Evolutionary conservation across 108 stramenopile genomes (phyloP).

Genomic region (Stephanodiscus minutulus): DNA sequence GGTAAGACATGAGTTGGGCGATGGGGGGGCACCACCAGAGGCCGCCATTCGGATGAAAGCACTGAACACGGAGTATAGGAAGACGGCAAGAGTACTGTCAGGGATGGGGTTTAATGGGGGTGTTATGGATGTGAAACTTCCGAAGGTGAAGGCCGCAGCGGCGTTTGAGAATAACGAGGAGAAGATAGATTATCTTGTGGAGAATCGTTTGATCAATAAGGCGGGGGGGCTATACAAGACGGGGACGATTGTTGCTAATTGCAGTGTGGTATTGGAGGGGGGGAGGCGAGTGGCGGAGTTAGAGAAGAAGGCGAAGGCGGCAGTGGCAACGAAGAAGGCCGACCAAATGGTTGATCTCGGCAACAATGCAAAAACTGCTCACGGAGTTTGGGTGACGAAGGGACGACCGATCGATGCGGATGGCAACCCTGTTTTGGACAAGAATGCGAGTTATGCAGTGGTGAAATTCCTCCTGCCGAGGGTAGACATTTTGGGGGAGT

Average conservation of each 20-base stretch:
- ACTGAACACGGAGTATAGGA: no score
- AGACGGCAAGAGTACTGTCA: no score
- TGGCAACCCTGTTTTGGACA: neutral
- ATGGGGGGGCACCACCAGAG: no score
- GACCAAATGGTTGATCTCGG: no score
- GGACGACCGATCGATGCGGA: no score
- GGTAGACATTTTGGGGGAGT: neutral
- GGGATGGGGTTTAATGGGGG: neutral
- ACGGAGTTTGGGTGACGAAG: no score
- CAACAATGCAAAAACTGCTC: no score
- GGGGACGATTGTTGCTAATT: neutral
- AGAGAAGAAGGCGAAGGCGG: neutral
- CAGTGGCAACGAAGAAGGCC: no score
- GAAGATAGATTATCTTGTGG: neutral
- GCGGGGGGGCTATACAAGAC: neutral
- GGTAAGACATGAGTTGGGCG: constrained; percentile 8
- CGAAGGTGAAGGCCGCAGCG: neutral
- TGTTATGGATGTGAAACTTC: neutral
- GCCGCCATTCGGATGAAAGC: no score
- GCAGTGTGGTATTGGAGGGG: neutral
- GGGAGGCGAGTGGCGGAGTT: neutral
- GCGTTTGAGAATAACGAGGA: neutral
- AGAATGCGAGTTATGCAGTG: neutral
- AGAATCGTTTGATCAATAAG: neutral
- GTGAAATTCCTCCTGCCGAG: neutral